Conservation (phyloP, 345 rosid genomes). For the Gossypium mustelinum region DNA sequence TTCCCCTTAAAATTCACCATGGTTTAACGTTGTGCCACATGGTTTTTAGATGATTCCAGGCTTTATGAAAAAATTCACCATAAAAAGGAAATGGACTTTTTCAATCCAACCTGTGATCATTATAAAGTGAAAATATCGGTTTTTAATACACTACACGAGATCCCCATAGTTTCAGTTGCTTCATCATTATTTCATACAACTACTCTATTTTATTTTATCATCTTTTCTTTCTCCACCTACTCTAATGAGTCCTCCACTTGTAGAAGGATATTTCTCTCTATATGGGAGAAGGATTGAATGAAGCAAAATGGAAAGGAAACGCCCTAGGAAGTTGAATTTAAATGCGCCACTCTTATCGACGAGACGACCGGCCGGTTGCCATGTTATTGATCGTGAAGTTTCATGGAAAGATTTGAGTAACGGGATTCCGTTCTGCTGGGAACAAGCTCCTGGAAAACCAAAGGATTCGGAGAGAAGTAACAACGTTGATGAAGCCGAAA, state of each 20-base stretch:
- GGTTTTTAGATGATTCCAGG: slow-evolving; percentile 13
- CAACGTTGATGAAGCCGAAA: slow-evolving; percentile 25
- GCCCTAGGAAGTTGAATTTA: slow-evolving; percentile 58
- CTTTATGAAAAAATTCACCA: slow-evolving; percentile 10
- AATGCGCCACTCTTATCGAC: slow-evolving; percentile 69
- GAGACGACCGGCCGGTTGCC: slow-evolving; percentile 32
- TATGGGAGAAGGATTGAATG: slow-evolving; percentile 12
- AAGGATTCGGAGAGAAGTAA: slow-evolving; percentile 29
- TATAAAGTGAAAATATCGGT: slow-evolving; percentile 37
- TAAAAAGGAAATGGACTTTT: slow-evolving; percentile 2
- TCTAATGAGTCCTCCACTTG: neutral
- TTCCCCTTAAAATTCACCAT: neutral
- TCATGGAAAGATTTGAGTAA: slow-evolving; percentile 24
- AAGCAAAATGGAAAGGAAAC: slow-evolving; percentile 28
- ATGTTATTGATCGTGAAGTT: slow-evolving; percentile 16
- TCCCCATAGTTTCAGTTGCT: slow-evolving; percentile 34
- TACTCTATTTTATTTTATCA: neutral
- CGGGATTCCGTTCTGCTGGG: slow-evolving; percentile 84
- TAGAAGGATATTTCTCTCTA: slow-evolving; percentile 1
- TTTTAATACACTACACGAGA: slow-evolving; percentile 50
- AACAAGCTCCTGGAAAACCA: slow-evolving; percentile 76
- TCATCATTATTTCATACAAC: slow-evolving; percentile 28
- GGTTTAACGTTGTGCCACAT: neutral
- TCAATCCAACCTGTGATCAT: slow-evolving; percentile 36
- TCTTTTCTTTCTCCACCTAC: slow-evolving; percentile 4